Evolutionary conservation across 805 yeast species (phyloP).

Genomic region (Metschnikowia drakensbergensis): DNA sequence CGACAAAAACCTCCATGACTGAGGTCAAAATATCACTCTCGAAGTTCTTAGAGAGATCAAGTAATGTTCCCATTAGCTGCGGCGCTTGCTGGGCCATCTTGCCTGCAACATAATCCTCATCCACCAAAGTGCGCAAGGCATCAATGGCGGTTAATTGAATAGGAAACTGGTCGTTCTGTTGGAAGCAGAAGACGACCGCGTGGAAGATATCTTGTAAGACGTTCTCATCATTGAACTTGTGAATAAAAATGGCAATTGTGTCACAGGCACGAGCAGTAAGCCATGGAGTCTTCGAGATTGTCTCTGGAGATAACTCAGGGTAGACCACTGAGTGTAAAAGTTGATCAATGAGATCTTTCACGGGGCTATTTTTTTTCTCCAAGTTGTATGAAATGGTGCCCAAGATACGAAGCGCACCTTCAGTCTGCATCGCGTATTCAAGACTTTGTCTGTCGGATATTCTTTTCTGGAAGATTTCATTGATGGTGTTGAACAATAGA

Average conservation of each 20-base stretch:
- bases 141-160: conserved; percentile 50
- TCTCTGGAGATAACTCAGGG: conserved; percentile 36
- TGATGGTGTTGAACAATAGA: conserved; percentile 29
- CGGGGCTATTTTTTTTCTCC: conserved; percentile 35
- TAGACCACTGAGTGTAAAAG: conserved; percentile 36
- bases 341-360: conserved; percentile 37
- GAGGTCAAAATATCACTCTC: conserved; percentile 43
- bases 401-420: conserved; percentile 41
- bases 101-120: conserved; percentile 38
- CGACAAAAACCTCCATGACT: conserved; percentile 45
- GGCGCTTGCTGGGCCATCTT: conserved; percentile 43
- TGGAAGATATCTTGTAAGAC: conserved; percentile 40
- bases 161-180: conserved; percentile 43
- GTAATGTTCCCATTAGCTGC: conserved; percentile 41
- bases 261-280: conserved; percentile 46
- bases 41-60: conserved; percentile 42
- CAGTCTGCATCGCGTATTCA: conserved; percentile 33
- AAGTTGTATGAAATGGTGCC: conserved; percentile 40
- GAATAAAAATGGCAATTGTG: conserved; percentile 38
- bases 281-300: conserved; percentile 33
- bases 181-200: conserved; percentile 40
- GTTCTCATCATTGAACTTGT: conserved; percentile 31
- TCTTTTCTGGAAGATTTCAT: conserved; percentile 34
- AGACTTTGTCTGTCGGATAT: conserved; percentile 25
- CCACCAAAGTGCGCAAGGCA: conserved; percentile 46